Evolutionary conservation across 192 early-diverging fungal species (phyloP), one percentile per base, ranked within the genome.

Genomic region (Backusella mclennaniae): DNA sequence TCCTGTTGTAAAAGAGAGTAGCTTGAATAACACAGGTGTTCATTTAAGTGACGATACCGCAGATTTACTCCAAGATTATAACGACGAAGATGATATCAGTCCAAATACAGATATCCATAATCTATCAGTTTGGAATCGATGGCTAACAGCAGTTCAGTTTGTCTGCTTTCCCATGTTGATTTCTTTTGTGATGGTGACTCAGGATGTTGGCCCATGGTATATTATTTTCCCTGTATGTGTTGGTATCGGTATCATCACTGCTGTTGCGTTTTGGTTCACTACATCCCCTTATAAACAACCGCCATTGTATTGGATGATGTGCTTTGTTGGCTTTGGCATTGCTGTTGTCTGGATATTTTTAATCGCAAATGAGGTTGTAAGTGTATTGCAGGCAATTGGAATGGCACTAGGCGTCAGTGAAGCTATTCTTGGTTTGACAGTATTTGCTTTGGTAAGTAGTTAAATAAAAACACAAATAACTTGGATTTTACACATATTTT

Each of bases 301-400:
- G 33, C 67, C 76, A 33, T 74, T 82, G 15, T 85, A 83, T 73
- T 85, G 84, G 69, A 81, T 84, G 35, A 70, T 90, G 52, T 84
- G 89, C 41, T 87, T 89, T 80, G 77, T 92, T 29, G 96, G 96
- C 12, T 96, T 98, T 77, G 77, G 87, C 39, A 83, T 93, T 19
- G 91, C 91, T 0, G 90, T 98, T 33, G 81, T 89, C 0, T 98
- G 96, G 96, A 92, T 98, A 12, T 95, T 90, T 84, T 77, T 96
- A 17, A 86, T 96, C 52, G 95, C 97, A 1, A 94, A 93, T 77
- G 97, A 99, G 75, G 90, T 97, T 38, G 95, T 99, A 2, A 90
- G 92, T 17, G 85, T 97, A 7, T 84, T 97, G 38, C 93, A 87
- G 77, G 86, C 95, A 2, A 84, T 99, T 35, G 95, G 94, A 4